phyloP scores from a whole-genome alignment of 352 stramenopile genomes.

The Bremia lactucae region DNA sequence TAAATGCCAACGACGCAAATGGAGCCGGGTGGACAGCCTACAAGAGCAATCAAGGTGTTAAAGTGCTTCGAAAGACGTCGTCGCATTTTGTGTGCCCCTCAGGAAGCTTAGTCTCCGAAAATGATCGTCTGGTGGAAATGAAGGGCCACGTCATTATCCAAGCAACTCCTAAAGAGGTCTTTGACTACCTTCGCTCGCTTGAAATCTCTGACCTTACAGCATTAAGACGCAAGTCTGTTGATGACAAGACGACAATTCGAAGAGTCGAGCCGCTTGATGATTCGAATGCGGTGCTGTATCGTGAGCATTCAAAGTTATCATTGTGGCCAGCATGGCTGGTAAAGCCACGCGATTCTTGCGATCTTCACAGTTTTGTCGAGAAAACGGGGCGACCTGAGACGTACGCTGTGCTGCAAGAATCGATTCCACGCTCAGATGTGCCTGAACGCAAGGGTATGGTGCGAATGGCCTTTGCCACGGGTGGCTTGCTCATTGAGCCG shows the following conservation, averaged over 20 bases:
- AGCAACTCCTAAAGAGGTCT: constrained; percentile 35
- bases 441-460: constrained; percentile 56
- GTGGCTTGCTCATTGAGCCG: constrained; percentile 59
- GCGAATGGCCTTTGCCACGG: constrained; percentile 63
- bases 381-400: constrained; percentile 52
- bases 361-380: constrained; percentile 69
- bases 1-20: constrained; percentile 28
- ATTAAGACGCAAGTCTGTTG: constrained; percentile 16
- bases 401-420: constrained; percentile 58
- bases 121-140: constrained; percentile 62
- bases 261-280: constrained; percentile 64
- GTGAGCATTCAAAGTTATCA: constrained; percentile 54
- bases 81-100: constrained; percentile 21
- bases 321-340: constrained; percentile 73
- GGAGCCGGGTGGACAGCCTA: constrained; percentile 40
- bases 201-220: constrained; percentile 23
- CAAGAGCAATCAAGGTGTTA: constrained; percentile 16
- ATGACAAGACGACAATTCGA: constrained; percentile 24
- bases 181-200: constrained; percentile 50
- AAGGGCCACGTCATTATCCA: constrained; percentile 47
- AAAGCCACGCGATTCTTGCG: constrained; percentile 68
- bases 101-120: constrained; percentile 18
- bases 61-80: constrained; percentile 33
- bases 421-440: constrained; percentile 51
- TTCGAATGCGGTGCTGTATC: constrained; percentile 49